phyloP scores from a whole-genome alignment of 345 rosid genomes.

The Pistacia atlantica region DNA sequence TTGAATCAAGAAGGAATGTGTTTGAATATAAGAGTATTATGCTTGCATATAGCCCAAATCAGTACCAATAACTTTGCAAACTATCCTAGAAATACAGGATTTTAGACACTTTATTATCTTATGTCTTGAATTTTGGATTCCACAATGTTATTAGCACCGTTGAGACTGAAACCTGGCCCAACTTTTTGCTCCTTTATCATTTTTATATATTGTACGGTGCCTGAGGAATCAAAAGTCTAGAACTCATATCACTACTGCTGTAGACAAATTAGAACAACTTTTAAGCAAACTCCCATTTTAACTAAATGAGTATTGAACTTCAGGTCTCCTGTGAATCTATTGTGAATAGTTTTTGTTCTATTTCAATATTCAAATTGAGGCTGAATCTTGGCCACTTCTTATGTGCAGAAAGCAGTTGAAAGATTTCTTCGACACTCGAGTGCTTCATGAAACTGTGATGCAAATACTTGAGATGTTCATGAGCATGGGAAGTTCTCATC shows the following conservation, averaged over 20 bases:
- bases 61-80: background rate
- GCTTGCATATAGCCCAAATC: background rate
- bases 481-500: constrained; percentile 71
- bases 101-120: background rate
- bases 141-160: background rate
- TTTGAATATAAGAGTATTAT: background rate
- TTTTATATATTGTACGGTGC: background rate
- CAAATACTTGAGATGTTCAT: constrained; percentile 76
- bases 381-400: constrained; percentile 9
- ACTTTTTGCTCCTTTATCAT: background rate
- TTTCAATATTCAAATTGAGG: background rate
- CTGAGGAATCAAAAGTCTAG: background rate
- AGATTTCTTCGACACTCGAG: constrained; percentile 52
- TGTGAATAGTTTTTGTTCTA: background rate
- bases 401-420: constrained; percentile 76
- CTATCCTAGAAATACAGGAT: constrained; percentile 7
- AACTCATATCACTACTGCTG: background rate
- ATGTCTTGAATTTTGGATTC: background rate
- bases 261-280: background rate
- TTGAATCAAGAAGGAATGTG: background rate
- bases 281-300: background rate
- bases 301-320: too few species aligned
- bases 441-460: constrained; percentile 58
- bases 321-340: background rate
- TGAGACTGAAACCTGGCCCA: constrained; percentile 4